Percentiles rank a stretch among this genome's conserved stretches.
phyloP scores from a whole-genome alignment of 2,329 filamentous ascomycete species.

The Passalora sequoiae region DNA sequence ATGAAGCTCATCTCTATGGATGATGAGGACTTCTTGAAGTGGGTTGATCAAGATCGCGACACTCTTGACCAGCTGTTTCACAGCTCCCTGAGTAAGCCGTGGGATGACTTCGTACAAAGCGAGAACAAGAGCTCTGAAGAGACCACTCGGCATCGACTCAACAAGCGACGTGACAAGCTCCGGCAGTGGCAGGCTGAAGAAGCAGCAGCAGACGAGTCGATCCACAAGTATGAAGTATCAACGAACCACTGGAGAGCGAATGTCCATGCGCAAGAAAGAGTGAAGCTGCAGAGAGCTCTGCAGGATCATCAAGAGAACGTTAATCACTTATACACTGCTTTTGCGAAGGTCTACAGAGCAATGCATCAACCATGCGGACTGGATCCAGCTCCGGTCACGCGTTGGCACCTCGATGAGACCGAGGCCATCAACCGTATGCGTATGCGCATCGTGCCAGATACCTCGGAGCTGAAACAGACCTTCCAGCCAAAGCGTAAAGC shows the following conservation, averaged over 20 bases:
- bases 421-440: constrained; percentile 96
- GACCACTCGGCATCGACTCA: constrained; percentile 62
- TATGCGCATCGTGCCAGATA: constrained; percentile 76
- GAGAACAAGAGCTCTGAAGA: constrained; percentile 80
- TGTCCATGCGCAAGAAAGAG: constrained; percentile 84
- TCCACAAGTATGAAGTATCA: constrained; percentile 77
- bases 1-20: constrained; percentile 81
- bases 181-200: constrained; percentile 73
- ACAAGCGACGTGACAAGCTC: constrained; percentile 75
- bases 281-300: constrained; percentile 80
- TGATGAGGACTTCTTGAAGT: constrained; percentile 77
- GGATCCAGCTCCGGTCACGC: constrained; percentile 62
- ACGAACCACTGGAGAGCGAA: constrained; percentile 92
- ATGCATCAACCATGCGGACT: constrained; percentile 75
- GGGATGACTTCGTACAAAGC: constrained; percentile 78
- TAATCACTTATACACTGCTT: constrained; percentile 67
- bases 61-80: constrained; percentile 80
- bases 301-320: constrained; percentile 94
- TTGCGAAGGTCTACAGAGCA: constrained; percentile 72
- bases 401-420: constrained; percentile 92
- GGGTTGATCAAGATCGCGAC: constrained; percentile 76
- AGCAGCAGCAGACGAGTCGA: constrained; percentile 61
- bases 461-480: constrained; percentile 60
- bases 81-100: constrained; percentile 70
- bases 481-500: constrained; percentile 79